Evolutionary conservation across 768 basidiomycete genomes (phyloP), one percentile per base, ranked within the genome.

Genomic region (Arthromyces matolae): DNA sequence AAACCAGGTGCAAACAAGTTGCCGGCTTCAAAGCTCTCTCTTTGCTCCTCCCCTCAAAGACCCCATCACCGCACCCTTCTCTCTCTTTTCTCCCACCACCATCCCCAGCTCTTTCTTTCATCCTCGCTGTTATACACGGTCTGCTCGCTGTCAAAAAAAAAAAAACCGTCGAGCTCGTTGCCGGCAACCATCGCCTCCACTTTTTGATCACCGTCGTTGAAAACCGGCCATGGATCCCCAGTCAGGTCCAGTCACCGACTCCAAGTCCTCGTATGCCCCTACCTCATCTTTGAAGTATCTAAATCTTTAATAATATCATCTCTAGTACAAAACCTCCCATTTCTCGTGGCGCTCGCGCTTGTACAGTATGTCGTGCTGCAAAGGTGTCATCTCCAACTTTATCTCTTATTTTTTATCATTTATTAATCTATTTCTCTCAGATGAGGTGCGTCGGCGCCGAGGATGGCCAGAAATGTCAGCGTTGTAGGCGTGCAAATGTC

Each of bases 391-490:
- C 3, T 16, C 13, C 7, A 24, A 4, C n/a, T 43, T 18, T 43
- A 31, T 53, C 36, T 48, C 41, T 29, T 53, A 32, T 54, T 37
- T 41, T 45, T 54, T 50, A 43, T 57, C 40, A 48, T 49, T 49
- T 37, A 23, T 46, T 31, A 40, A 46, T 66, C 35, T n/a, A n/a
- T n/a, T n/a, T n/a, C n/a, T n/a, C n/a, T n/a, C 56, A 92, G 89
- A 93, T 93, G 89, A 90, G 91, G 65, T 93, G 89, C 59, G 89
- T 92, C 50, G 89, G 88, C 36, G 86, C 90, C 41, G 89, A 93
- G 63, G 89, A 92, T 59, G 88, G 89, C 50, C 75, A 80, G 52
- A 83, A 81, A 24, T 93, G 89, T 63, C 88, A 92, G 63, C 84
- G 89, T 42, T 93, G 89, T 69, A 84, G 80, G 61, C 84, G 89